Conservation (phyloP, 2,329 filamentous ascomycete species). For the Aspergillus melleus region DNA sequence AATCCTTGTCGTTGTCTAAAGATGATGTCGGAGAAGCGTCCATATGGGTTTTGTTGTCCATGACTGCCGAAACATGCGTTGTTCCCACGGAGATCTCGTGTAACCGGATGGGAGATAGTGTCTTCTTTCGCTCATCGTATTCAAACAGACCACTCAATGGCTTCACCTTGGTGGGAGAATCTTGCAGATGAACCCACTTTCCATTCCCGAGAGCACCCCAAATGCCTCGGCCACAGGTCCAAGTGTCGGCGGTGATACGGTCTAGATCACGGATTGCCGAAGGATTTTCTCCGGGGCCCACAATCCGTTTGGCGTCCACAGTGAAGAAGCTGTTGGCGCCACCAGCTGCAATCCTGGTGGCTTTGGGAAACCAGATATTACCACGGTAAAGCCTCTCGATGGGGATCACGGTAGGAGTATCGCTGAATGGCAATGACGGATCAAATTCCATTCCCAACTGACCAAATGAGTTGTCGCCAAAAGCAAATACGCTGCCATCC, state of each 20-base stretch:
- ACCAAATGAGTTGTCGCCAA: conserved; percentile 89
- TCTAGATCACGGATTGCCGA: conserved; percentile 48
- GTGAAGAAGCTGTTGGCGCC: conserved; percentile 86
- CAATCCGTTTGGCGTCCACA: conserved; percentile 70
- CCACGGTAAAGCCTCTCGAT: conserved; percentile 71
- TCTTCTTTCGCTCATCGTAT: conserved; percentile 73
- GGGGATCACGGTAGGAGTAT: conserved; percentile 70
- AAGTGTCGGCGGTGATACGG: conserved; percentile 71
- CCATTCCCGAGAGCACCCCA: conserved; percentile 80
- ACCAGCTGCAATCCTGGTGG: conserved; percentile 80
- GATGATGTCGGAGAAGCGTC: conserved; percentile 52
- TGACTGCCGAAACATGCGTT: conserved; percentile 77
- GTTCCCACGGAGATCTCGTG: conserved; percentile 71
- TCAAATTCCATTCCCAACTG: conserved; percentile 82
- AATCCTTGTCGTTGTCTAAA: conserved; percentile 73
- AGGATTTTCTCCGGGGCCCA: conserved; percentile 46
- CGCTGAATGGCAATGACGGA: conserved; percentile 60
- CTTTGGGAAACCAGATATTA: conserved; percentile 61
- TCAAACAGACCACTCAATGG: conserved; percentile 80
- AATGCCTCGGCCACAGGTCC: conserved; percentile 84
- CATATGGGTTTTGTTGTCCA: conserved; percentile 76
- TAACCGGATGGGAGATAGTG: conserved; percentile 74
- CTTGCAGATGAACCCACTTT: conserved; percentile 84
- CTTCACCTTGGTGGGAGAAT: conserved; percentile 76
- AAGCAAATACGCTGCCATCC: conserved; percentile 76